Base-by-base conservation (phyloP, 1,139 yeast species). In the Geotrichum armillariae region DNA sequence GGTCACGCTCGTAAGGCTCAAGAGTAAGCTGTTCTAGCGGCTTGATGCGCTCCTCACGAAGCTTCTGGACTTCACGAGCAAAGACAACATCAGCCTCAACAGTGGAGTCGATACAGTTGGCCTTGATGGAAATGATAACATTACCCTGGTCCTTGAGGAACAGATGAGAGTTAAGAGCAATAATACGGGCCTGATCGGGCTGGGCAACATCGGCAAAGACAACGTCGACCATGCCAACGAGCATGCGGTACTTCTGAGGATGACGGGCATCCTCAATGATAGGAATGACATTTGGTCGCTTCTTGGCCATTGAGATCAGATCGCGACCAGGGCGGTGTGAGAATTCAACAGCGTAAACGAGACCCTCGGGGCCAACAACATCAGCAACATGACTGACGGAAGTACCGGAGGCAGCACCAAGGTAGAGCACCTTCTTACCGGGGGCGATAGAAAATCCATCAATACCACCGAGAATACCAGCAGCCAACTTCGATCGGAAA, bases 241-340 rank as follows among this genome's bases (percentile, higher is more conserved):
- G 82, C 98, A 93, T 93, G 79, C 99, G 85, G 84, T 93, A 93
- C 75, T 94, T 93, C 73, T 93, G 99, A 66, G 99, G 99, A 76
- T 93, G 99, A 80, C 99, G 93, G 62, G 99, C 99, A 77, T 93
- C 99, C 75, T 93, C 99, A 71, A 93, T 91, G 72, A 93, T 93
- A 66, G 99, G 99, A 61, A 94, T 88, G 53, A 93, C 95, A 70
- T 93, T 93, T 60, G 99, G 98, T 82, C 99, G 88, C 94, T 93
- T 93, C 83, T 93, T 93, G 71, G 99, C 99, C 99, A 93, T 93
- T 67, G 95, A 89, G 68, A 94, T 91, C 75, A 93, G 82, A 75
- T 93, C 99, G 80, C 99, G 87, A 71, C 99, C 99, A 66, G 98
- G 96, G 80, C 99, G 86, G 80, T 93, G 99, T 58, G 98, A 90